These are phyloP conservation scores for Fraxinus nigra DNA, from an alignment of 305 asterid species.

Conservation along the genomic window DNA sequence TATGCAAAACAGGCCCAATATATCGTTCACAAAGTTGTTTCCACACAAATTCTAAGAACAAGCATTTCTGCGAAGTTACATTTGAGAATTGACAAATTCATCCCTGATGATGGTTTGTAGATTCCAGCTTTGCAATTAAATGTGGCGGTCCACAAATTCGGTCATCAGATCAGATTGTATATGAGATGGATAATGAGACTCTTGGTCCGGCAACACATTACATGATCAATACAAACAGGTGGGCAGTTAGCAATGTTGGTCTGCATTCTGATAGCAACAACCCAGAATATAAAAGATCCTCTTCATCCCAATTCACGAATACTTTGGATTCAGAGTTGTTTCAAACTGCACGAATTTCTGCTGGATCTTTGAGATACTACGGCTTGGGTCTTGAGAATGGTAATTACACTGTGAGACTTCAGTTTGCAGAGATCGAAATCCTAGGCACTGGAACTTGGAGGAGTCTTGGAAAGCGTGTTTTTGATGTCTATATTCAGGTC, in stretches of 20 bases:
- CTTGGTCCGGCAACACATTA: slow-evolving; percentile 62
- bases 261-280: slow-evolving; percentile 37
- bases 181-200: slow-evolving; percentile 46
- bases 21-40: background rate
- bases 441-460: slow-evolving; percentile 36
- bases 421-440: slow-evolving; percentile 48
- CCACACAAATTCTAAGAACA: background rate
- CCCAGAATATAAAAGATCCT: slow-evolving; percentile 29
- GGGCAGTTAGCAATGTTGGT: slow-evolving; percentile 82
- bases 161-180: slow-evolving; percentile 31
- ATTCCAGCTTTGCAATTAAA: slow-evolving; percentile 54
- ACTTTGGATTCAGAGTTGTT: slow-evolving; percentile 57
- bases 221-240: slow-evolving; percentile 41
- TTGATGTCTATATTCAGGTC: slow-evolving; percentile 71
- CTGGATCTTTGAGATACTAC: slow-evolving; percentile 71
- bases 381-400: slow-evolving; percentile 77
- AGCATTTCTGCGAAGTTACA: background rate
- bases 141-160: slow-evolving; percentile 52
- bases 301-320: slow-evolving; percentile 35
- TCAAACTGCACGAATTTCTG: slow-evolving; percentile 62
- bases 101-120: slow-evolving; percentile 33
- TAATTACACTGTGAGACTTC: slow-evolving; percentile 58
- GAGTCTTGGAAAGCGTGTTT: slow-evolving; percentile 64
- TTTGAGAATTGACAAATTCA: background rate
- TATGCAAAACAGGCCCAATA: background rate